Evolutionary conservation across 805 yeast species (phyloP).

Genomic region (Candida insectalens): DNA sequence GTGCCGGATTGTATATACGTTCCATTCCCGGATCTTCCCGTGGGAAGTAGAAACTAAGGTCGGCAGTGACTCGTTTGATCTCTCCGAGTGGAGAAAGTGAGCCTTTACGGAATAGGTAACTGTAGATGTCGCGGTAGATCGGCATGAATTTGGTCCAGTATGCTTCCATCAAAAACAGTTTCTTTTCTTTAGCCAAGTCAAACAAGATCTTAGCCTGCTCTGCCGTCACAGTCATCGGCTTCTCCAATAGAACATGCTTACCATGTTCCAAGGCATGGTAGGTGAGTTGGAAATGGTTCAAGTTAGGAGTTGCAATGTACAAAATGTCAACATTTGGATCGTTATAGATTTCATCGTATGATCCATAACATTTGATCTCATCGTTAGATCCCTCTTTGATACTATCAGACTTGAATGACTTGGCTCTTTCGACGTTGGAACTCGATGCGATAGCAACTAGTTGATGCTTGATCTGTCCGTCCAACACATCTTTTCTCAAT

Average conservation of each 20-base stretch:
- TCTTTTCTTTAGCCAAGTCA: constrained; percentile 31
- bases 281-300: constrained; percentile 35
- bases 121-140: constrained; percentile 23
- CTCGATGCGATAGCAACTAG: constrained; percentile 32
- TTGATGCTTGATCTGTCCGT: constrained; percentile 22
- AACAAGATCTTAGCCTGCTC: constrained; percentile 33
- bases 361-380: constrained; percentile 8
- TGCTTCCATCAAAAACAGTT: constrained; percentile 46
- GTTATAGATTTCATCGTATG: constrained; percentile 32
- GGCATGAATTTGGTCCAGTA: constrained; percentile 50
- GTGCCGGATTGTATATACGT: constrained; percentile 30
- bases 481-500: constrained; percentile 9
- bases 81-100: constrained; percentile 31
- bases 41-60: constrained; percentile 19
- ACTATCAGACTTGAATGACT: constrained; percentile 7
- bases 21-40: constrained; percentile 7
- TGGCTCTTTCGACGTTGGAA: constrained; percentile 21
- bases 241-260: constrained; percentile 43
- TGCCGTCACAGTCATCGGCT: constrained; percentile 42
- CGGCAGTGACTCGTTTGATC: constrained; percentile 33
- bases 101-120: constrained; percentile 18
- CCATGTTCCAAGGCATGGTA: constrained; percentile 31
- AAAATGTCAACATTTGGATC: constrained; percentile 33
- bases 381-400: constrained; percentile 7
- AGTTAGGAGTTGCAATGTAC: constrained; percentile 47